A percentile compares a stretch with the other conserved stretches of the same genome.
Conservation (phyloP, 495 filamentous ascomycete species). For the Aspergillus campestris region DNA sequence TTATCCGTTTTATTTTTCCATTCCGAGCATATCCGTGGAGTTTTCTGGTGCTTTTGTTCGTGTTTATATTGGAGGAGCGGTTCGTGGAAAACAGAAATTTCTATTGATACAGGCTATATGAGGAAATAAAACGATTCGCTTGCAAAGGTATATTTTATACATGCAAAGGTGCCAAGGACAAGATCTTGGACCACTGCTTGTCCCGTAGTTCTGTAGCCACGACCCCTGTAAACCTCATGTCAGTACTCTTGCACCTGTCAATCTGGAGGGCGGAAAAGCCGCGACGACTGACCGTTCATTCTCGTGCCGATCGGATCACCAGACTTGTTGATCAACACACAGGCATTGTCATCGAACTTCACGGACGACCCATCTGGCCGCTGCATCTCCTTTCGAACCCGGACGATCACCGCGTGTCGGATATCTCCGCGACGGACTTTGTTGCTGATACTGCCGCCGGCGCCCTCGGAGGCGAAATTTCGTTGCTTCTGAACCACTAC, state of each 20-base stretch:
- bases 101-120: slow-evolving; percentile 30
- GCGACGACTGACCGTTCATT: slow-evolving; percentile 59
- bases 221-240: slow-evolving; percentile 46
- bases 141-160: slow-evolving; percentile 49
- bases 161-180: slow-evolving; percentile 91
- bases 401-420: slow-evolving; percentile 90
- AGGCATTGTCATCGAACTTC: slow-evolving; percentile 95
- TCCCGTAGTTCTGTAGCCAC: slow-evolving; percentile 79
- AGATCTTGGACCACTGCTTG: slow-evolving; percentile 94
- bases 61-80: slow-evolving; percentile 4
- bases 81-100: slow-evolving; percentile 10
- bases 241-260: slow-evolving; percentile 11
- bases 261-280: background rate
- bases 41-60: slow-evolving; percentile 10
- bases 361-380: slow-evolving; percentile 82
- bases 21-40: slow-evolving; percentile 18
- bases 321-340: slow-evolving; percentile 93
- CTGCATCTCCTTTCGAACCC: slow-evolving; percentile 78
- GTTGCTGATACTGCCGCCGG: slow-evolving; percentile 57
- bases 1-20: slow-evolving; percentile 6
- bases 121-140: slow-evolving; percentile 27
- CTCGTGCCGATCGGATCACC: slow-evolving; percentile 92
- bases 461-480: slow-evolving; percentile 57
- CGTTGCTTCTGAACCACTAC: slow-evolving; percentile 96
- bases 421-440: slow-evolving; percentile 97